Evolutionary conservation across 169 alveolate species (phyloP), one percentile per base, ranked within the genome.

Genomic region (Plasmodium gallinaceum): DNA sequence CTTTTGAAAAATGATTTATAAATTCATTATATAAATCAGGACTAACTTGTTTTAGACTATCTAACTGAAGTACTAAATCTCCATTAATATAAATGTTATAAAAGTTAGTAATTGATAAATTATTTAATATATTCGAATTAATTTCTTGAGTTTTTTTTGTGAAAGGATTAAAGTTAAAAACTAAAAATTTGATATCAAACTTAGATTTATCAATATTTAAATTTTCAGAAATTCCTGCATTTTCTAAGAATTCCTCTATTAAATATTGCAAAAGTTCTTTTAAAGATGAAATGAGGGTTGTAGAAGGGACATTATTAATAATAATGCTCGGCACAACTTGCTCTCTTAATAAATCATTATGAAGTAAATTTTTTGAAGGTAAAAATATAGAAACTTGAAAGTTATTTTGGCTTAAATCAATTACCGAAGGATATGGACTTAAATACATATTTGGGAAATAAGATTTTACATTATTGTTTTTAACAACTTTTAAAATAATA

Each of bases 401-500:
- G 48, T 70, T 24, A 69, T 86, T 86, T 86, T 86, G 86, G 52
- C 87, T 86, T 45, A 86, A 10, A 14, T 86, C 92, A 39, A 86
- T 52, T 26, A 70, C 8, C 22, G 74, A 3, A 22, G 92, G 87
- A 26, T 86, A 71, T 1, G 78, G 7, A 54, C 88, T 86, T 7
- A 86, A 52, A 32, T 86, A 37, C 75, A 86, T 46, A 26, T 86
- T 64, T 37, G 92, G 92, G 32, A 69, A n/a, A n/a, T 5, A 32
- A 0, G 62, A 18, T 8, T 18, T 14, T 10, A n/a, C 61, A 20
- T 43, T 20, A 45, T 22, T 12, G 16, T 43, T 69, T 73, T 71
- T 86, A 22, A n/a, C 39, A 20, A 86, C 46, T 52, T 52, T 70
- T 61, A 86, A 64, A 18, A 61, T 7, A 20, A 86, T 39, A 32